These are phyloP conservation scores for Fagopyrum esculentum DNA, from an alignment of 148 eudicot genomes.

Conservation along the genomic window DNA sequence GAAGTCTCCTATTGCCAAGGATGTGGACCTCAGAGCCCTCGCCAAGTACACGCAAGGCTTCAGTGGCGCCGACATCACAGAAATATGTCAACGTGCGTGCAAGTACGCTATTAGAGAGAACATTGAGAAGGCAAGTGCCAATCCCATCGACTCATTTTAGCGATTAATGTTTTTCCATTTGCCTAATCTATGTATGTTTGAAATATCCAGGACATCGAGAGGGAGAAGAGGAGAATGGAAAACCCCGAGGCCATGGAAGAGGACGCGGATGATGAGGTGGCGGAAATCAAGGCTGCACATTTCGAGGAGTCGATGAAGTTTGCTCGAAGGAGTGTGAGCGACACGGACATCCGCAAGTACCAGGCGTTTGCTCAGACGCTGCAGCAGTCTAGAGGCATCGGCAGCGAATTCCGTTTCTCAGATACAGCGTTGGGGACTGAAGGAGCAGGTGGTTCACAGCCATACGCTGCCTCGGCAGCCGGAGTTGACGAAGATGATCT, in stretches of 20 bases:
- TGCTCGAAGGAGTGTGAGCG: conserved; percentile 82
- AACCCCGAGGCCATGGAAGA: conserved; percentile 90
- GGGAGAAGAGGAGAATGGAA: conserved; percentile 54
- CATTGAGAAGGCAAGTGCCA: conserved; percentile 56
- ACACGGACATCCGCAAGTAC: conserved; percentile 85
- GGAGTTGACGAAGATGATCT: conserved; percentile 82
- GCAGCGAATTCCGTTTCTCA: conserved; percentile 63
- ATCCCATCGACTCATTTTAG: background rate
- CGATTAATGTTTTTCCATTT: background rate
- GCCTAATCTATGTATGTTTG: background rate
- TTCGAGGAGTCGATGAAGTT: conserved; percentile 86
- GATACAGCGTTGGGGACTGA: conserved; percentile 27
- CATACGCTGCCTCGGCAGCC: conserved; percentile 61
- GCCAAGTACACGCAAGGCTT: conserved; percentile 87
- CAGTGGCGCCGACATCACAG: conserved; percentile 87
- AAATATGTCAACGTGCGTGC: conserved; percentile 87
- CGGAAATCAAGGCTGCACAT: conserved; percentile 74
- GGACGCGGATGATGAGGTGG: conserved; percentile 68
- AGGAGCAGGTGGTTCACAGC: conserved; percentile 34
- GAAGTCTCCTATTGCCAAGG: conserved; percentile 76
- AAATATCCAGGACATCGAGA: conserved; percentile 64
- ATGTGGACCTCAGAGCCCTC: conserved; percentile 59
- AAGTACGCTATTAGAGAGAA: conserved; percentile 82
- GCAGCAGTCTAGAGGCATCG: conserved; percentile 84
- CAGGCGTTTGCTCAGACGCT: conserved; percentile 84